Conservation (phyloP, 805 yeast genomes). For the Cyberlindnera meyerae region DNA sequence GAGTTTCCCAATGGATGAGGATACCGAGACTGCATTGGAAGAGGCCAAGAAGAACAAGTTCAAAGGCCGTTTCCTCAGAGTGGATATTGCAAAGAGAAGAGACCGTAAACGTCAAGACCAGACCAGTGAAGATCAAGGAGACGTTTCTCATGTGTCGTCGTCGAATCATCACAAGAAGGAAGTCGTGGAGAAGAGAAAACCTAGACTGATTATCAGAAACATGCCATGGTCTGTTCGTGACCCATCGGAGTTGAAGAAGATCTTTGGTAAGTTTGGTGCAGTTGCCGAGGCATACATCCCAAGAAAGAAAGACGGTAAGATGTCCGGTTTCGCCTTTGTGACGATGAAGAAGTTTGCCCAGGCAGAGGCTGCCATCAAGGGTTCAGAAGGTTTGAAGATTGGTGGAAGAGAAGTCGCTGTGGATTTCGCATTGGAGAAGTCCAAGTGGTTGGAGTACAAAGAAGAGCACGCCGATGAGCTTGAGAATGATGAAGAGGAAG, state of each 20-base stretch:
- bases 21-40: conserved; percentile 69
- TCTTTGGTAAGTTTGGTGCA: conserved; percentile 75
- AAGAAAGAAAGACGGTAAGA: conserved; percentile 76
- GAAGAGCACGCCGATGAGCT: conserved; percentile 39
- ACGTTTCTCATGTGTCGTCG: background rate
- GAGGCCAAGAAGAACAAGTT: conserved; percentile 63
- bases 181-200: conserved; percentile 69
- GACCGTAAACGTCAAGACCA: conserved; percentile 43
- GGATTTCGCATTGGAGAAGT: conserved; percentile 86
- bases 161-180: conserved; percentile 16
- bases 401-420: conserved; percentile 92
- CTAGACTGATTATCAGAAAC: conserved; percentile 84
- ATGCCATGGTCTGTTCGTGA: conserved; percentile 94
- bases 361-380: conserved; percentile 80
- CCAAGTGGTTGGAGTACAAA: conserved; percentile 66
- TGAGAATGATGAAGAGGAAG: conserved; percentile 36
- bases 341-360: conserved; percentile 75
- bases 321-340: conserved; percentile 94
- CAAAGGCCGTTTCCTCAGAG: conserved; percentile 59
- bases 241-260: conserved; percentile 61
- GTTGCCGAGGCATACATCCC: conserved; percentile 90
- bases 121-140: conserved; percentile 2
- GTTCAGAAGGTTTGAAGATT: conserved; percentile 66
- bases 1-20: conserved; percentile 80
- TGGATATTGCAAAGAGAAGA: conserved; percentile 90